phyloP scores from a whole-genome alignment of 306 rosid genomes.

The Sicyos baderoa region DNA sequence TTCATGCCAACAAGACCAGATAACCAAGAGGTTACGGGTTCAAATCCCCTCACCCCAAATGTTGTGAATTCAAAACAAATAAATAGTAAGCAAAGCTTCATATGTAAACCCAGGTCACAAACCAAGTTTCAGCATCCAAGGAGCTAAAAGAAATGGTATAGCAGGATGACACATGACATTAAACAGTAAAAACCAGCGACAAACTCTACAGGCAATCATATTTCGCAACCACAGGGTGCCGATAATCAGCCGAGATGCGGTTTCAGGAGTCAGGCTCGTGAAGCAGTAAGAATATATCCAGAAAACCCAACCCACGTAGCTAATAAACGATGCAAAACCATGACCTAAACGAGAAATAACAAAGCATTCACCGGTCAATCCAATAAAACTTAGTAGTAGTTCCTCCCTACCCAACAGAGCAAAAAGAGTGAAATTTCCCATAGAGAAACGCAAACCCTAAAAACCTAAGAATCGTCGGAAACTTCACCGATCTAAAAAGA shows the following conservation, averaged over 20 bases:
- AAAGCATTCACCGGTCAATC: neutral
- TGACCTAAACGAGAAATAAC: neutral
- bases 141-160: neutral
- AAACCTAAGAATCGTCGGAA: neutral
- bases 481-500: neutral
- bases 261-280: neutral
- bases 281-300: neutral
- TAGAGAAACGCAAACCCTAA: no score
- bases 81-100: neutral
- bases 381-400: neutral
- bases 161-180: neutral
- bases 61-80: no score
- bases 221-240: neutral
- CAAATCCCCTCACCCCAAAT: no score
- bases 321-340: neutral
- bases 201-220: neutral
- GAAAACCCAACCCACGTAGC: neutral
- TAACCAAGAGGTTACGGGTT: no score
- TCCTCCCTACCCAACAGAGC: neutral
- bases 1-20: no score
- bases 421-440: slow-evolving; percentile 14
- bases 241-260: neutral
- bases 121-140: neutral
- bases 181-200: neutral
- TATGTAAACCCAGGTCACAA: slow-evolving; percentile 3